Evolutionary conservation across 441 rosid species (phyloP).

Genomic region (Manihot esculenta): DNA sequence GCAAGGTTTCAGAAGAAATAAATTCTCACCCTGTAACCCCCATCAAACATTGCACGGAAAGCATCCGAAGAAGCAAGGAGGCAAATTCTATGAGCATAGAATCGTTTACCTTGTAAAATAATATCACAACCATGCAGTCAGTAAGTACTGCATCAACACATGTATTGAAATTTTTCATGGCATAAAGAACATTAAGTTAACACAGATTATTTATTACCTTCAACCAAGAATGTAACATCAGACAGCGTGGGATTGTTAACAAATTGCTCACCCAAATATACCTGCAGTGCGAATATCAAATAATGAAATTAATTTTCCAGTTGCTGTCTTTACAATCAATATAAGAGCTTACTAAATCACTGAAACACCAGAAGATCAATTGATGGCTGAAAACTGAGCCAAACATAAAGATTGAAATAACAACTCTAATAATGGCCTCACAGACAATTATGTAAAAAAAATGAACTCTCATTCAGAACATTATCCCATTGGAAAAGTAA

Average conservation of each 20-base stretch:
- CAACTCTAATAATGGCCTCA: not conserved
- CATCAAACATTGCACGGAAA: conserved; percentile 98
- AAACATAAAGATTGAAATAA: not conserved
- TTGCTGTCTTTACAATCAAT: not conserved
- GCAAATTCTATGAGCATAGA: conserved; percentile 94
- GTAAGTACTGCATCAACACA: not conserved
- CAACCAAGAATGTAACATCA: conserved; percentile 91
- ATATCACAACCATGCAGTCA: not conserved
- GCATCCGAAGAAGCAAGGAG: conserved; percentile 98
- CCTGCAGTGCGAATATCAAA: conserved; percentile 40
- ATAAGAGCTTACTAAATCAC: not conserved
- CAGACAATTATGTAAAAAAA: not conserved
- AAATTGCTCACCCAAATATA: conserved; percentile 91
- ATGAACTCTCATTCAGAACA: not conserved
- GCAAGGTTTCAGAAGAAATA: not conserved
- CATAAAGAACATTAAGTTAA: conserved; percentile 18
- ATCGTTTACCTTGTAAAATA: conserved; percentile 64
- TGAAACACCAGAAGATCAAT: not conserved
- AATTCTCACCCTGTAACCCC: conserved; percentile 84
- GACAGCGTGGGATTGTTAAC: conserved; percentile 88
- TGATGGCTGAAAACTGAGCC: not conserved
- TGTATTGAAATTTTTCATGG: not conserved
- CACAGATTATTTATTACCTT: conserved; percentile 49
- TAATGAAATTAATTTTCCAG: not conserved
- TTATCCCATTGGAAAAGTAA: not conserved